These are phyloP conservation scores for Xanthoparmelia taractica DNA, from an alignment of 495 filamentous ascomycete species.

Conservation along the genomic window DNA sequence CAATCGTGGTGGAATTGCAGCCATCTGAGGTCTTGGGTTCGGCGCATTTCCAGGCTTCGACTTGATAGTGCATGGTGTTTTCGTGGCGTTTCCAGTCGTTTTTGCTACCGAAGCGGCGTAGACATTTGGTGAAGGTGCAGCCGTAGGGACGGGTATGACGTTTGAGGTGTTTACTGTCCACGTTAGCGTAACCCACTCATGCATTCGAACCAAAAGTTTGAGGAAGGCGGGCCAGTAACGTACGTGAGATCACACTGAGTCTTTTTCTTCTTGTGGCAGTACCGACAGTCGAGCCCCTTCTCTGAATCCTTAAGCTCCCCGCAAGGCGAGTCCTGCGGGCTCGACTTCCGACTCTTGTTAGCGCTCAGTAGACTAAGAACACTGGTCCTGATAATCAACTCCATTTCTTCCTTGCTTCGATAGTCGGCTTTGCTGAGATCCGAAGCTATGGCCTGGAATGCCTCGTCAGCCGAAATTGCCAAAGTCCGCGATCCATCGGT, in stretches of 20 bases:
- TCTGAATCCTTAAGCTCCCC: not conserved
- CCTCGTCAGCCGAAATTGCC: constrained; percentile 4
- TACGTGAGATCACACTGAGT: constrained; percentile 69
- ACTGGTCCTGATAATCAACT: constrained; percentile 6
- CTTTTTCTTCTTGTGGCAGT: constrained; percentile 48
- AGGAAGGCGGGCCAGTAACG: constrained; percentile 19
- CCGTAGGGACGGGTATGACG: constrained; percentile 82
- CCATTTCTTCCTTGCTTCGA: not conserved
- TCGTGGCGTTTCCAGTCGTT: constrained; percentile 98
- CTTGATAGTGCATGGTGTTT: constrained; percentile 71
- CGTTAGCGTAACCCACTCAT: constrained; percentile 1
- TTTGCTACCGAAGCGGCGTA: constrained; percentile 80
- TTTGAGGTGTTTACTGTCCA: constrained; percentile 72
- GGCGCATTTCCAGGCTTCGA: constrained; percentile 71
- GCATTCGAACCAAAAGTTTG: not conserved
- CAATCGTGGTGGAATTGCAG: constrained; percentile 28
- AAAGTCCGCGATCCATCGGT: not conserved
- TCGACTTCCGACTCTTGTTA: constrained; percentile 7
- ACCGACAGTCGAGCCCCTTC: constrained; percentile 40
- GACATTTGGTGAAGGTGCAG: constrained; percentile 70
- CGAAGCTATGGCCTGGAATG: constrained; percentile 12
- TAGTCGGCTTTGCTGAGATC: not conserved
- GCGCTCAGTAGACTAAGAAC: constrained; percentile 1
- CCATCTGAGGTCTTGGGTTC: constrained; percentile 20
- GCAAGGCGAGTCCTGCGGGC: not conserved